Evolutionary conservation across 2,329 filamentous ascomycete genomes (phyloP).

Genomic region (Colletotrichum sp.): DNA sequence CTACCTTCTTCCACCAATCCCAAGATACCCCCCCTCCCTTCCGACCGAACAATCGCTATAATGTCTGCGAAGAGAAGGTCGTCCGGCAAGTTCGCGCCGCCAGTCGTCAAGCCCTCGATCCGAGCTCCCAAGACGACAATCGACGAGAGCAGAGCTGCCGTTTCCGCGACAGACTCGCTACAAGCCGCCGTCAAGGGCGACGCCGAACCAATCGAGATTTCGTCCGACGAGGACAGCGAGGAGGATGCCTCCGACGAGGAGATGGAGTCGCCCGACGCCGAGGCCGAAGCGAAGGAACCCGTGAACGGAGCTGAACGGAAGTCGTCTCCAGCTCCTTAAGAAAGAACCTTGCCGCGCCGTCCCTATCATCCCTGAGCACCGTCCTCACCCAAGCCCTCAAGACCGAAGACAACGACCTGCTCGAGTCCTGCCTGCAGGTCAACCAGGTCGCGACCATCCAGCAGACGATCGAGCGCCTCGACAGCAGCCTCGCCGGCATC

Average conservation of each 20-base stretch:
- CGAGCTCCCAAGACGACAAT: constrained; percentile 57
- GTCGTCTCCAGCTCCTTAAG: constrained; percentile 45
- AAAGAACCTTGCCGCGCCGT: constrained; percentile 64
- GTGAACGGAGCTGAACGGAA: constrained; percentile 31
- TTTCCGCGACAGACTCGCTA: constrained; percentile 49
- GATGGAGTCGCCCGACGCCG: constrained; percentile 28
- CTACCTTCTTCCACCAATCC: background rate
- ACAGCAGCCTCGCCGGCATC: constrained; percentile 79
- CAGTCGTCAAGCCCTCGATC: constrained; percentile 58
- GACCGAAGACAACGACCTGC: constrained; percentile 86
- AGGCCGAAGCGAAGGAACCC: constrained; percentile 10
- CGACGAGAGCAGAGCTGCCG: constrained; percentile 63
- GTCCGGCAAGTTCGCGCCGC: constrained; percentile 60
- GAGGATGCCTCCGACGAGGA: constrained; percentile 52
- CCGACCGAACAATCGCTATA: constrained; percentile 10
- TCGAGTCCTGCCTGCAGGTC: constrained; percentile 90
- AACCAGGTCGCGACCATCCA: constrained; percentile 79
- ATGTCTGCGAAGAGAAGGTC: constrained; percentile 70
- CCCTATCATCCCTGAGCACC: constrained; percentile 83
- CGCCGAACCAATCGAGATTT: constrained; percentile 59
- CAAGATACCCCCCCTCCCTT: background rate
- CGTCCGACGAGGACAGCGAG: constrained; percentile 58
- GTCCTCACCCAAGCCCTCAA: constrained; percentile 93
- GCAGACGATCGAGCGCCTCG: constrained; percentile 88
- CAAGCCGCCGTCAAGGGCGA: constrained; percentile 35